These are phyloP conservation scores for Lumnitzera littorea DNA, from an alignment of 345 rosid species.

Conservation along the genomic window DNA sequence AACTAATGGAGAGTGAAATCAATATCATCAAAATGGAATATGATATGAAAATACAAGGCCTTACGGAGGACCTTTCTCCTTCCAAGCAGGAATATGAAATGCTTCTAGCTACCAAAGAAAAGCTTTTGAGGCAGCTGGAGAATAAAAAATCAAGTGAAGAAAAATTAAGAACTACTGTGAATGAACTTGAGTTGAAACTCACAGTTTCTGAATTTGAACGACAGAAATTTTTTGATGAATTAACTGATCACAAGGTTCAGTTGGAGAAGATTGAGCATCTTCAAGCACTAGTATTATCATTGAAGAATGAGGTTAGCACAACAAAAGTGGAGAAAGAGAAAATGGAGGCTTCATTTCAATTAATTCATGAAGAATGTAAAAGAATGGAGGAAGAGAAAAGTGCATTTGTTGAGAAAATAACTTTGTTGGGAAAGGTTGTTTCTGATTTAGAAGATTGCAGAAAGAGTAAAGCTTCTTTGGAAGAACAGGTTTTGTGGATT, in stretches of 20 bases:
- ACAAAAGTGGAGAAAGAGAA: conserved; percentile 26
- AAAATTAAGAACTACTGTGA: conserved; percentile 25
- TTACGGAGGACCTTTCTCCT: conserved; percentile 29
- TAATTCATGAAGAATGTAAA: conserved; percentile 21
- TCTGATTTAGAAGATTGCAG: conserved; percentile 34
- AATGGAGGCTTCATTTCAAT: conserved; percentile 21
- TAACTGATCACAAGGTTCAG: conserved; percentile 23
- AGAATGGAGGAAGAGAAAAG: conserved; percentile 31
- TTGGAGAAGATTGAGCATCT: conserved; percentile 24
- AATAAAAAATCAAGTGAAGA: conserved; percentile 34
- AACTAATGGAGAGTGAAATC: conserved; percentile 17
- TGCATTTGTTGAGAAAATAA: conserved; percentile 23
- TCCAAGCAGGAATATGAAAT: conserved; percentile 25
- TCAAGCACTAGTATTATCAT: conserved; percentile 18
- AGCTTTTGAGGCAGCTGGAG: conserved; percentile 22
- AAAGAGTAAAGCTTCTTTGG: conserved; percentile 14
- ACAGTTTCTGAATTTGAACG: conserved; percentile 47
- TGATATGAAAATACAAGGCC: conserved; percentile 16
- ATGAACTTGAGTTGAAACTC: conserved; percentile 40
- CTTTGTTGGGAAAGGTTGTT: conserved; percentile 19
- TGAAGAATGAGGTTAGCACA: conserved; percentile 24
- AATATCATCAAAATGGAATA: conserved; percentile 16
- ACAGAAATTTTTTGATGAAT: conserved; percentile 33
- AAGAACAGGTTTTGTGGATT: conserved; percentile 31
- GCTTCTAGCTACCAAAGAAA: conserved; percentile 24